These are phyloP conservation scores for Talaromyces piceae DNA, from an alignment of 2,329 filamentous ascomycete genomes.

Conservation along the genomic window DNA sequence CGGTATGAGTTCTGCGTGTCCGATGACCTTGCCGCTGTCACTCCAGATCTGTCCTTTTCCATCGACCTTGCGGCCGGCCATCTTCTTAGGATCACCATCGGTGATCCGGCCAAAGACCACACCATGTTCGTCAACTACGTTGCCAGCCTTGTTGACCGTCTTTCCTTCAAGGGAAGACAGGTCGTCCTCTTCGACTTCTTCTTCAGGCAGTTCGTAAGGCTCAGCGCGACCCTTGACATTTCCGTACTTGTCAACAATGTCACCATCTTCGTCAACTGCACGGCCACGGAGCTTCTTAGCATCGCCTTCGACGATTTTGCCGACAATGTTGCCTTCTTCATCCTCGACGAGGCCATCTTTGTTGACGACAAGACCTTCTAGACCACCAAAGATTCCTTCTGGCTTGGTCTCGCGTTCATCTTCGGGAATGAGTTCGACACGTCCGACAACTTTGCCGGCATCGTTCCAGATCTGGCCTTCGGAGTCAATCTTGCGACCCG, in stretches of 20 bases:
- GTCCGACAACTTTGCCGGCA: slow-evolving; percentile 49
- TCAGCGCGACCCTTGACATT: slow-evolving; percentile 54
- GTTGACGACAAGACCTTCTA: slow-evolving; percentile 49
- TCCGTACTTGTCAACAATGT: slow-evolving; percentile 70
- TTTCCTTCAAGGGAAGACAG: slow-evolving; percentile 55
- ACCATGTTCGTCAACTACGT: slow-evolving; percentile 54
- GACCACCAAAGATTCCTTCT: slow-evolving; percentile 52
- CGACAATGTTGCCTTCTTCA: slow-evolving; percentile 69
- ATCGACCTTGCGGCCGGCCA: slow-evolving; percentile 56
- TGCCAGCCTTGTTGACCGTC: slow-evolving; percentile 57
- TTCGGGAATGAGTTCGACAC: slow-evolving; percentile 51
- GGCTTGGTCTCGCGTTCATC: slow-evolving; percentile 48
- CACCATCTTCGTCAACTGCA: slow-evolving; percentile 71
- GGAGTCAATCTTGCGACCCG: slow-evolving; percentile 48
- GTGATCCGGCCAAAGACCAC: slow-evolving; percentile 50
- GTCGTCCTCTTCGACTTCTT: slow-evolving; percentile 42
- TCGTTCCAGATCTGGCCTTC: slow-evolving; percentile 52
- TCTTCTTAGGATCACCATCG: slow-evolving; percentile 49
- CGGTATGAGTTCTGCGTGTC: slow-evolving; percentile 50
- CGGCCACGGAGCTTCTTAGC: slow-evolving; percentile 65
- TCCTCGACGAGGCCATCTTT: slow-evolving; percentile 60
- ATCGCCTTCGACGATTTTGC: slow-evolving; percentile 63
- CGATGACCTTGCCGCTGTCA: slow-evolving; percentile 55
- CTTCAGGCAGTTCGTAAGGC: slow-evolving; percentile 44
- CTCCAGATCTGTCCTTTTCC: slow-evolving; percentile 58